Conservation (phyloP, 495 filamentous ascomycete species). For the Staphylotrichum longicolle region DNA sequence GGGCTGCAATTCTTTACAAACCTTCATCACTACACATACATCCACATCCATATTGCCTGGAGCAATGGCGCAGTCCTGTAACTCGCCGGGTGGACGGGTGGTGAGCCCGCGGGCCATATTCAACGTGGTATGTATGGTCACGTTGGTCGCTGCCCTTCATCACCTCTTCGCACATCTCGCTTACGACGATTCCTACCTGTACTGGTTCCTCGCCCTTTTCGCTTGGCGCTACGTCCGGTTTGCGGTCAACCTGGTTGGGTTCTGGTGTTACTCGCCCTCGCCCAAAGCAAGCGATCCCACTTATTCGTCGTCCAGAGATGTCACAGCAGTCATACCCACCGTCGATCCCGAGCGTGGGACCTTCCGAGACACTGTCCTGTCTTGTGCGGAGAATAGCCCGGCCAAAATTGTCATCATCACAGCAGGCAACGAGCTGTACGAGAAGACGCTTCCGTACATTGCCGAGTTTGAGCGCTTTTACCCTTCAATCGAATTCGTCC, state of each 20-base stretch:
- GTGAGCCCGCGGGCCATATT: not conserved
- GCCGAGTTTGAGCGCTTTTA: slow-evolving; percentile 10
- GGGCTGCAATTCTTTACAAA: no score
- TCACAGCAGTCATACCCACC: slow-evolving; percentile 57
- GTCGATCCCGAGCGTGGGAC: slow-evolving; percentile 38
- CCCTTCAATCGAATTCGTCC: slow-evolving; percentile 23
- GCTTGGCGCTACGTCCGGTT: slow-evolving; percentile 48
- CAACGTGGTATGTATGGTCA: not conserved
- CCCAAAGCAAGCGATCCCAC: slow-evolving; percentile 34
- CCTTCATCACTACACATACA: no score
- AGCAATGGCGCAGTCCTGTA: no score
- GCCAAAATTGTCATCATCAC: slow-evolving; percentile 41
- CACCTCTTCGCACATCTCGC: not conserved
- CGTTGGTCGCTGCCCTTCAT: not conserved
- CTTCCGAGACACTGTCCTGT: slow-evolving; percentile 37
- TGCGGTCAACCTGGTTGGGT: slow-evolving; percentile 45
- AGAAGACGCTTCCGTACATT: slow-evolving; percentile 17
- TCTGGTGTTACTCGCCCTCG: slow-evolving; percentile 44
- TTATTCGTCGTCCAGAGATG: slow-evolving; percentile 42
- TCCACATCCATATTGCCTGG: no score
- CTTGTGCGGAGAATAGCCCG: slow-evolving; percentile 35
- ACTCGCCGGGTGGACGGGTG: no score
- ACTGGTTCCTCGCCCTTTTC: slow-evolving; percentile 28
- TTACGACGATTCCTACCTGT: slow-evolving; percentile 11
- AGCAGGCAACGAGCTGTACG: slow-evolving; percentile 26